Evolutionary conservation across 2,329 filamentous ascomycete genomes (phyloP), one percentile per base, ranked within the genome.

Genomic region (Didymella sp.): DNA sequence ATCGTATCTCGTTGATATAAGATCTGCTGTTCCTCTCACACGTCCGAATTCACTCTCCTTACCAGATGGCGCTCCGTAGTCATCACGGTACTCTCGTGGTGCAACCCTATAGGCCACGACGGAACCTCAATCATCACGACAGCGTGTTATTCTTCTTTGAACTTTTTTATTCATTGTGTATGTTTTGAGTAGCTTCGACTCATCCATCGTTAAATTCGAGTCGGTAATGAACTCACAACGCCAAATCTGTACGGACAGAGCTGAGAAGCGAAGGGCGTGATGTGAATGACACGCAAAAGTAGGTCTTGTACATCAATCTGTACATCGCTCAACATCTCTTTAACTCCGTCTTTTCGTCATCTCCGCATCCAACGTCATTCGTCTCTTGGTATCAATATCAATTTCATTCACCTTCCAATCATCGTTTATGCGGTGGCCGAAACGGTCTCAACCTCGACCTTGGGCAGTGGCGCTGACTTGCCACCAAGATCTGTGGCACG

Each of bases 401-500:
- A 40, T 58, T 49, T 56, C 38, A 4, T n/a, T 52, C 30, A 40
- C 11, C 31, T 27, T 44, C 44, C 69, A 55, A 15, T 15, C 12
- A 67, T 68, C 31, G 57, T 67, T 15, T 69, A 69, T 11, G 76
- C 76, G n/a, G 76, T 60, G 44, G 75, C 72, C 2, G 67, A 74
- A 19, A 85, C 78, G 38, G 81, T 84, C 76, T 87, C 84, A 19
- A 87, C 79, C 67, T 87, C 84, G 58, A 87, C 81, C 77, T 85
- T 85, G 44, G 90, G 87, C 71, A 93, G 82, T 67, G 87, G 82
- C 47, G 87, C 84, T 51, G 82, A 86, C 24, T 89, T 93, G 66
- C 91, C 91, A 52, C 89, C 87, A 11, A 96, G 84, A 73, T 93
- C 87, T 35, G 92, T 96, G 55, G 82, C 73, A 70, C 86, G 85